These are phyloP conservation scores for Mortierella sp. DNA, from an alignment of 371 early-diverging fungal genomes.

Conservation along the genomic window DNA sequence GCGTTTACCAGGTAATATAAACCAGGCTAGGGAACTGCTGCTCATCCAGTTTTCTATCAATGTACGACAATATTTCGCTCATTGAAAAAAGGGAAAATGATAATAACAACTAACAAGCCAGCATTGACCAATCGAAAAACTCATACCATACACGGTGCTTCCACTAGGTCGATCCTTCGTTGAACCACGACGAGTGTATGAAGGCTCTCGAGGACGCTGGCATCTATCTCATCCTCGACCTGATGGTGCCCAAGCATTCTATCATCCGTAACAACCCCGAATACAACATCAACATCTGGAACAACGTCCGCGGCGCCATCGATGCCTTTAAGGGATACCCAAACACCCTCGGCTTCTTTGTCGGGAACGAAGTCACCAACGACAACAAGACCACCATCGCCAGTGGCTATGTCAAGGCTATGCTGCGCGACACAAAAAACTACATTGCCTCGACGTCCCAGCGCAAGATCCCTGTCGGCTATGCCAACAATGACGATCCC, in stretches of 20 bases:
- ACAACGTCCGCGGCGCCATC: constrained; percentile 71
- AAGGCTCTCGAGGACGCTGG: constrained; percentile 74
- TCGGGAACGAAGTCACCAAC: constrained; percentile 90
- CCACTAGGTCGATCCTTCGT: constrained; percentile 66
- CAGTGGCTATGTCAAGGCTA: constrained; percentile 81
- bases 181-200: constrained; percentile 85
- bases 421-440: constrained; percentile 78
- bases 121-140: neutral
- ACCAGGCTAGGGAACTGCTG: neutral
- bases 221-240: constrained; percentile 82
- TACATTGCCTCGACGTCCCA: constrained; percentile 64
- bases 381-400: constrained; percentile 76
- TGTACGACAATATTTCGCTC: neutral
- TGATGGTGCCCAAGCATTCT: constrained; percentile 75
- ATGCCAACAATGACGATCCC: constrained; percentile 85
- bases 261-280: constrained; percentile 79
- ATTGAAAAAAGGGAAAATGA: neutral
- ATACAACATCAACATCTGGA: constrained; percentile 71
- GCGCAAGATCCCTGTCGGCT: constrained; percentile 81
- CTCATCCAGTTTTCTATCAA: neutral
- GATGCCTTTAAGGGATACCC: constrained; percentile 77
- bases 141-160: neutral
- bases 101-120: neutral
- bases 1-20: constrained; percentile 76
- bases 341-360: constrained; percentile 81